These are phyloP conservation scores for Priceomyces carsonii DNA, from an alignment of 805 yeast genomes.

Conservation along the genomic window DNA sequence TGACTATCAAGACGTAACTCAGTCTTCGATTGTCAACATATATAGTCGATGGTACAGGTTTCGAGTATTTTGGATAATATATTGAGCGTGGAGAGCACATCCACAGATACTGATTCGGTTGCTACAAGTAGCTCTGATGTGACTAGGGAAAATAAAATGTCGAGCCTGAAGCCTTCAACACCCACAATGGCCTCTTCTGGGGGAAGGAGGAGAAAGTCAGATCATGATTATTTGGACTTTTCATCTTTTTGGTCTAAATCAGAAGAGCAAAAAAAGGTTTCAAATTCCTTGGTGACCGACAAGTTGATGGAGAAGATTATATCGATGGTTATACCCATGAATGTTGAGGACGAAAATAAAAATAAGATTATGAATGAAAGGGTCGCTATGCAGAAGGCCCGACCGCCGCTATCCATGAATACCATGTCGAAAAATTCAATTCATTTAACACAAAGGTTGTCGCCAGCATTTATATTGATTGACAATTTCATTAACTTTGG, in stretches of 20 bases:
- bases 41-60: constrained; percentile 32
- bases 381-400: constrained; percentile 55
- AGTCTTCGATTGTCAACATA: not conserved
- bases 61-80: constrained; percentile 39
- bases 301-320: constrained; percentile 71
- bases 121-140: too few species aligned
- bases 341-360: constrained; percentile 43
- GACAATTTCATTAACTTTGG: constrained; percentile 57
- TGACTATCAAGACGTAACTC: too few species aligned
- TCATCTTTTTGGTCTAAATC: constrained; percentile 27
- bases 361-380: constrained; percentile 49
- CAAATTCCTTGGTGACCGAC: constrained; percentile 48
- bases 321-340: constrained; percentile 69
- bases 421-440: constrained; percentile 69
- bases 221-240: constrained; percentile 12
- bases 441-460: constrained; percentile 59
- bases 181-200: too few species aligned
- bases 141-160: too few species aligned
- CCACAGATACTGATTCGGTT: too few species aligned
- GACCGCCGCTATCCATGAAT: constrained; percentile 73
- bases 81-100: constrained; percentile 26
- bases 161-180: too few species aligned
- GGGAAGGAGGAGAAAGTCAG: constrained; percentile 9
- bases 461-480: constrained; percentile 59
- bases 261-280: constrained; percentile 19